A percentile compares a stretch with the other conserved stretches of the same genome.
Evolutionary conservation across 495 filamentous ascomycete genomes (phyloP).

Genomic region (Lasiosphaeria ovina): DNA sequence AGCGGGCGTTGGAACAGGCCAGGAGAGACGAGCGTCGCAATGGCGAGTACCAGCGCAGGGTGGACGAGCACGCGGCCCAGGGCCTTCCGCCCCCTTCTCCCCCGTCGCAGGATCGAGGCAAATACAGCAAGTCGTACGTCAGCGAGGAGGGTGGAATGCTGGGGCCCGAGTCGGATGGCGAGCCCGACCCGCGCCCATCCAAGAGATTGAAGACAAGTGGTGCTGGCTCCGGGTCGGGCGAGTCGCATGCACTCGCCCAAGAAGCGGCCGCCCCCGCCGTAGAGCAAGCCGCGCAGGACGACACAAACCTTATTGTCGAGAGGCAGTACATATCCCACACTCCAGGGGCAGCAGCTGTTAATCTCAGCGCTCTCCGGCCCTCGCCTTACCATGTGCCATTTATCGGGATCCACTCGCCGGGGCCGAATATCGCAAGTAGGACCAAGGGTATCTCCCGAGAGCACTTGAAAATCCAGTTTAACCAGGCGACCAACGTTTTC

Average conservation of each 20-base stretch:
- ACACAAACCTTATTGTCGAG: conserved; percentile 35
- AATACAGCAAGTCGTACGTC: conserved; percentile 53
- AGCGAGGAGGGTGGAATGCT: conserved; percentile 54
- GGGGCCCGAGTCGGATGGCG: conserved; percentile 48
- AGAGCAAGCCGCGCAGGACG: conserved; percentile 20
- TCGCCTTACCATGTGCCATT: conserved; percentile 66
- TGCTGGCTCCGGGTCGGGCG: conserved; percentile 22
- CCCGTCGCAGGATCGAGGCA: conserved; percentile 36
- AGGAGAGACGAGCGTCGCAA: conserved; percentile 41
- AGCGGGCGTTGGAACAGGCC: conserved; percentile 44
- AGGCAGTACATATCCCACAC: conserved; percentile 52
- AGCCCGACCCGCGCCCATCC: conserved; percentile 37
- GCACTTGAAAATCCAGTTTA: conserved; percentile 82
- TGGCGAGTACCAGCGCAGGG: conserved; percentile 35
- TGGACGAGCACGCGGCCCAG: conserved; percentile 36
- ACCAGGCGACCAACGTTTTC: conserved; percentile 68
- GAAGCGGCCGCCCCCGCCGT: conserved; percentile 1
- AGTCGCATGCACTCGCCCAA: conserved; percentile 15
- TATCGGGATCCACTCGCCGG: conserved; percentile 76
- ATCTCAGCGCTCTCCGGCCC: conserved; percentile 51
- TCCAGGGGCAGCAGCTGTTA: conserved; percentile 48
- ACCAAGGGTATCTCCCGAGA: conserved; percentile 78
- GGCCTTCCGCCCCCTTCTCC: conserved; percentile 42
- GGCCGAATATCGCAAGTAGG: conserved; percentile 54
- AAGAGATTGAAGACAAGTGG: conserved; percentile 39